A percentile compares a stretch with the other conserved stretches of the same genome.
Evolutionary conservation across 352 stramenopile species (phyloP).

Genomic region (Globisporangium carolinianum): DNA sequence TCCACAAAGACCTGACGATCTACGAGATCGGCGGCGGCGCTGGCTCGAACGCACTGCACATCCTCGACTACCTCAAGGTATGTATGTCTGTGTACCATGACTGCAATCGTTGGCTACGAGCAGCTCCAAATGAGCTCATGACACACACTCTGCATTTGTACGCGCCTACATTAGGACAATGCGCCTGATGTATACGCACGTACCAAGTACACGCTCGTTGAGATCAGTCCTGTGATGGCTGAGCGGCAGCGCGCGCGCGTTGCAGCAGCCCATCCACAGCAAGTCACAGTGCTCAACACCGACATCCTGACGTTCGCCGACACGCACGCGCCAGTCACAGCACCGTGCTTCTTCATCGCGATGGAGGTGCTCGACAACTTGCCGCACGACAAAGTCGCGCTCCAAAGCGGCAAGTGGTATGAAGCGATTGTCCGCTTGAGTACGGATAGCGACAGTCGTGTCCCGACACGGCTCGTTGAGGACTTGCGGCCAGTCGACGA

Average conservation of each 20-base stretch:
- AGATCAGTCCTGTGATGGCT: slow-evolving; percentile 86
- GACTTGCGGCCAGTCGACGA: slow-evolving; percentile 45
- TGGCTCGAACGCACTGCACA: slow-evolving; percentile 86
- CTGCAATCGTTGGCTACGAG: not conserved
- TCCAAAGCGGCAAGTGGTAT: slow-evolving; percentile 73
- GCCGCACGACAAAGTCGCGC: slow-evolving; percentile 85
- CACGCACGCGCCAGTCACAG: slow-evolving; percentile 34
- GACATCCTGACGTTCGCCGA: slow-evolving; percentile 77
- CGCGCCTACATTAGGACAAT: slow-evolving; percentile 16
- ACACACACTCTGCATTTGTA: not conserved
- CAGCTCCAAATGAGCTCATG: no score
- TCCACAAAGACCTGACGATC: slow-evolving; percentile 50
- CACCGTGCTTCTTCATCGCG: slow-evolving; percentile 73
- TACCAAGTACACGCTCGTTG: slow-evolving; percentile 84
- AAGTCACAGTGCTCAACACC: slow-evolving; percentile 70
- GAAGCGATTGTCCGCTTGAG: slow-evolving; percentile 53
- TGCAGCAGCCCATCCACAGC: slow-evolving; percentile 38
- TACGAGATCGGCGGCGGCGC: slow-evolving; percentile 86
- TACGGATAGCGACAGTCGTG: not conserved
- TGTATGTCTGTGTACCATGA: not conserved
- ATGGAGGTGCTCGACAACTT: slow-evolving; percentile 91
- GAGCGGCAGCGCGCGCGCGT: slow-evolving; percentile 70
- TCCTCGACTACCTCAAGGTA: slow-evolving; percentile 81
- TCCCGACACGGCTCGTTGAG: slow-evolving; percentile 31
- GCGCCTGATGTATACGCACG: slow-evolving; percentile 73